A percentile compares a stretch with the other conserved stretches of the same genome.
Evolutionary conservation across 345 rosid species (phyloP).

Genomic region (Angophora floribunda): DNA sequence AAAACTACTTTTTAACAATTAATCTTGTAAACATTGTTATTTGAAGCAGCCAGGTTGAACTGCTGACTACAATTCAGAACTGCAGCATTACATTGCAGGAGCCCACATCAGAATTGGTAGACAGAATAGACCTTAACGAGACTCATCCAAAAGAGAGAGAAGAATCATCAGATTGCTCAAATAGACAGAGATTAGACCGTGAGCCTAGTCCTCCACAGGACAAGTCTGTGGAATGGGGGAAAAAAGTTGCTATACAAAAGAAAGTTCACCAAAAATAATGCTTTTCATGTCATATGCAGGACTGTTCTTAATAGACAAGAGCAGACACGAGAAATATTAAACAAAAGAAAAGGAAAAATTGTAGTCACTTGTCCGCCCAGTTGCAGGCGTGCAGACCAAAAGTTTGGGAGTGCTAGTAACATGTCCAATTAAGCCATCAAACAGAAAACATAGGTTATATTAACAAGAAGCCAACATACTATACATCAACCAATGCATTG

Average conservation of each 20-base stretch:
- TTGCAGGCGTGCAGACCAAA: background rate
- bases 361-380: background rate
- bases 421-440: background rate
- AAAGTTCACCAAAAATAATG: background rate
- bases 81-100: background rate
- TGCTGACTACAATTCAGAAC: background rate
- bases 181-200: background rate
- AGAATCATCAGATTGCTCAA: background rate
- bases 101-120: background rate
- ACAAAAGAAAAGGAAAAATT: background rate
- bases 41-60: background rate
- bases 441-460: background rate
- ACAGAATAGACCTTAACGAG: background rate
- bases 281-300: background rate
- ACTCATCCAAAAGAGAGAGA: background rate
- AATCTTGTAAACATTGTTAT: background rate
- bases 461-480: background rate
- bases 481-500: background rate
- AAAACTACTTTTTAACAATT: background rate
- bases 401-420: background rate
- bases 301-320: background rate
- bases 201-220: background rate
- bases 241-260: background rate
- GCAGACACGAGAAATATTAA: background rate
- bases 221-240: background rate